Percentiles rank a stretch among this genome's conserved stretches.
Evolutionary conservation across 2,329 filamentous ascomycete genomes (phyloP).

Genomic region (Lasiodiplodia sp.): DNA sequence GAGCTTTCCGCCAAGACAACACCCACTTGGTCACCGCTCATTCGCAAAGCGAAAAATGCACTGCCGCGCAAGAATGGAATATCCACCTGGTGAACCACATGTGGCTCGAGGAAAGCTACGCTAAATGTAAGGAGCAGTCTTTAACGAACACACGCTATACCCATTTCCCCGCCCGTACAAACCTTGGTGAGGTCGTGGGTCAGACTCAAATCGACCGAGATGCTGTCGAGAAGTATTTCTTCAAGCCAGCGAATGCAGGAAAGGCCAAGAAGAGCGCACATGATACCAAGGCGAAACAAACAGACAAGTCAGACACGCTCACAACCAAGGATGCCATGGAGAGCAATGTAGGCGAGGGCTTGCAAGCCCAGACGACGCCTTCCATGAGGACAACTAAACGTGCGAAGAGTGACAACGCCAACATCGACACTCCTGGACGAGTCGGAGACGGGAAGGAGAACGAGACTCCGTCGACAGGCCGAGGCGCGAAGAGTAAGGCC

Average conservation of each 20-base stretch:
- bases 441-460: slow-evolving; percentile 75
- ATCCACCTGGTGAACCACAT: slow-evolving; percentile 91
- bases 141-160: slow-evolving; percentile 79
- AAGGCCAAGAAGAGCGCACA: neutral
- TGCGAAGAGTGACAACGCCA: slow-evolving; percentile 34
- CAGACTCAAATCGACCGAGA: slow-evolving; percentile 82
- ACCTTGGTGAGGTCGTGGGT: slow-evolving; percentile 90
- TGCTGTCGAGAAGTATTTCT: slow-evolving; percentile 71
- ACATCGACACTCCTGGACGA: slow-evolving; percentile 60
- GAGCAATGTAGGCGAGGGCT: slow-evolving; percentile 32
- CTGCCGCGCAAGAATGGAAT: slow-evolving; percentile 90
- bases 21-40: slow-evolving; percentile 95
- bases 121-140: slow-evolving; percentile 79
- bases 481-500: slow-evolving; percentile 88
- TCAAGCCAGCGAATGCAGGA: slow-evolving; percentile 28
- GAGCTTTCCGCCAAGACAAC: slow-evolving; percentile 93
- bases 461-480: slow-evolving; percentile 77
- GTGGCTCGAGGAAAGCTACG: slow-evolving; percentile 97
- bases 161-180: slow-evolving; percentile 87
- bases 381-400: slow-evolving; percentile 39
- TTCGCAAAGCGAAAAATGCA: slow-evolving; percentile 88
- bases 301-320: slow-evolving; percentile 37
- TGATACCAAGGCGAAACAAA: slow-evolving; percentile 2
- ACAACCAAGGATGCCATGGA: slow-evolving; percentile 26
- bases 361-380: slow-evolving; percentile 38